These are phyloP conservation scores for Calocera viscosa DNA, from an alignment of 768 basidiomycete species.

Conservation along the genomic window DNA sequence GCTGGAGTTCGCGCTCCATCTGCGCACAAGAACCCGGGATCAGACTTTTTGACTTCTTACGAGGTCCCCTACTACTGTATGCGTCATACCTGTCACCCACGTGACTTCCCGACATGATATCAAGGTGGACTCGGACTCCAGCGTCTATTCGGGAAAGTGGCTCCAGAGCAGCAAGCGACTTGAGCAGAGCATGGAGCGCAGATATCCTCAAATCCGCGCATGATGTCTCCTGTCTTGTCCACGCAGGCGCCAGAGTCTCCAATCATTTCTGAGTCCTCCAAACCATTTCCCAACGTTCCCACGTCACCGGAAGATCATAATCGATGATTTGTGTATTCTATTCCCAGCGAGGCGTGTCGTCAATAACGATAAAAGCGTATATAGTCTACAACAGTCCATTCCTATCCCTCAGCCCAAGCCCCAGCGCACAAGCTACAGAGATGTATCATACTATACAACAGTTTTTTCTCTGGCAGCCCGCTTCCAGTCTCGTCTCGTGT, in stretches of 20 bases:
- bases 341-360: background rate
- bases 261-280: too few relatives aligned
- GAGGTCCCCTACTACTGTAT: background rate
- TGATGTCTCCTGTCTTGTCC: background rate
- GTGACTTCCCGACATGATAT: background rate
- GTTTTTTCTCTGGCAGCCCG: background rate
- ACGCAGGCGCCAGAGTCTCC: too few relatives aligned
- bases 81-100: background rate
- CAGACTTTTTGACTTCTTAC: background rate
- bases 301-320: too few relatives aligned
- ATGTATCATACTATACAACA: constrained; percentile 3
- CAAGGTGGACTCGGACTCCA: background rate
- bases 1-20: background rate
- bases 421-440: background rate
- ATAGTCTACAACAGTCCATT: background rate
- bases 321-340: too few relatives aligned
- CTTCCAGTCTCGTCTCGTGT: background rate
- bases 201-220: too few relatives aligned
- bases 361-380: background rate
- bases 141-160: background rate
- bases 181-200: too few relatives aligned
- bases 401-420: background rate
- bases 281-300: too few relatives aligned
- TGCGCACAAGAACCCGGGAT: background rate
- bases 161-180: too few relatives aligned